Percentiles rank a stretch among this genome's conserved stretches.
Conservation (phyloP, 371 early-diverging fungal genomes). For the Dichotomocladium elegans region DNA sequence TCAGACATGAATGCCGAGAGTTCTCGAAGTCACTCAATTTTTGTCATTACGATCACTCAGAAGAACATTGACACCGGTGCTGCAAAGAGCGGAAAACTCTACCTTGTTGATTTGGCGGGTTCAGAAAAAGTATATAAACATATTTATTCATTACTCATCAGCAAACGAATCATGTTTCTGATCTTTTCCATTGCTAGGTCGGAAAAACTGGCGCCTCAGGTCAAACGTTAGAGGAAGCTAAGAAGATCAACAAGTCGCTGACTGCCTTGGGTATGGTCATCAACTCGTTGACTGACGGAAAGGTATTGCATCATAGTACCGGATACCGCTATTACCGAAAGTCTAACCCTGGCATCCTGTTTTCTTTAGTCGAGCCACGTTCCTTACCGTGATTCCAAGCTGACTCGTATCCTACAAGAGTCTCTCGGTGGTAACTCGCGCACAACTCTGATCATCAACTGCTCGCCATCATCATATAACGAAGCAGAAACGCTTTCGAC, state of each 20-base stretch:
- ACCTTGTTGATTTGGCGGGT: constrained; percentile 94
- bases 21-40: constrained; percentile 93
- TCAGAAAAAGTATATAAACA: constrained; percentile 68
- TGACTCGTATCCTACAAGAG: constrained; percentile 85
- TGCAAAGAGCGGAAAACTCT: constrained; percentile 61
- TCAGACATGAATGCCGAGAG: constrained; percentile 92
- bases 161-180: neutral
- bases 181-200: constrained; percentile 28
- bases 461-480: constrained; percentile 64
- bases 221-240: constrained; percentile 97
- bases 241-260: constrained; percentile 99
- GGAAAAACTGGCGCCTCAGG: constrained; percentile 97
- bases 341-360: neutral
- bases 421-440: constrained; percentile 82
- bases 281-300: constrained; percentile 89
- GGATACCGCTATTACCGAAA: neutral
- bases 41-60: constrained; percentile 83
- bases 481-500: constrained; percentile 83
- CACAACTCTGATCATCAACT: constrained; percentile 79
- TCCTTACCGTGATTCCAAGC: constrained; percentile 90
- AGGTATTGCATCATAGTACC: constrained; percentile 36
- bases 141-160: neutral
- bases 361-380: constrained; percentile 51
- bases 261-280: constrained; percentile 98
- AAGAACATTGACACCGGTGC: constrained; percentile 81